A percentile compares a stretch with the other conserved stretches of the same genome.
Evolutionary conservation across 345 rosid genomes (phyloP).

Genomic region (Erodium maritimum): DNA sequence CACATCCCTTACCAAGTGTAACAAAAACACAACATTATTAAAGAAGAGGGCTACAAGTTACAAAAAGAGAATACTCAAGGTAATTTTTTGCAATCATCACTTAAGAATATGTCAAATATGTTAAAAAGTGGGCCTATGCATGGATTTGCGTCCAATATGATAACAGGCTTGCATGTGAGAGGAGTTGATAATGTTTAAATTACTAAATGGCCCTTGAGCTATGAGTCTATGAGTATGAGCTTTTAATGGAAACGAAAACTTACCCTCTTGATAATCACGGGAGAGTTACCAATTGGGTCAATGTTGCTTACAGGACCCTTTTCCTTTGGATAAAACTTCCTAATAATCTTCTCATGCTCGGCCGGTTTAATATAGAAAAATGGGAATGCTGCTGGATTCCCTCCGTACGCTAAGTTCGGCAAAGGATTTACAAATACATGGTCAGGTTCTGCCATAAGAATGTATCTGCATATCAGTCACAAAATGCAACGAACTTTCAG

Average conservation of each 20-base stretch:
- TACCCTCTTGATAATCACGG: conserved; percentile 77
- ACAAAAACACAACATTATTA: too few species aligned
- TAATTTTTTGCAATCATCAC: too few species aligned
- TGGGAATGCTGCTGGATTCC: conserved; percentile 70
- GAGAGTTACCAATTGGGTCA: conserved; percentile 87
- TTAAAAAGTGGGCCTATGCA: too few species aligned
- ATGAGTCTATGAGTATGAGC: too few species aligned
- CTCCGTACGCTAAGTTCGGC: conserved; percentile 64
- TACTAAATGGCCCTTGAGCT: too few species aligned
- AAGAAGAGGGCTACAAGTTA: too few species aligned
- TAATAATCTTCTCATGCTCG: conserved; percentile 33
- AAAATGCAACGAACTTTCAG: conserved; percentile 14
- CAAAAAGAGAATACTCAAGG: too few species aligned
- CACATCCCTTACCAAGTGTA: too few species aligned
- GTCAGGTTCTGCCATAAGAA: conserved; percentile 95
- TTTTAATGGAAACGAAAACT: not conserved
- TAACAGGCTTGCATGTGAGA: not conserved
- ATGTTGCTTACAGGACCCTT: conserved; percentile 63
- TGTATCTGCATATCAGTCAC: conserved; percentile 43
- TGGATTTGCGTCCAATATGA: too few species aligned
- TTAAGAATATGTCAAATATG: too few species aligned
- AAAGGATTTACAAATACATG: conserved; percentile 72
- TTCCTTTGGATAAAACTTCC: conserved; percentile 64
- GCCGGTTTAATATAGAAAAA: conserved; percentile 82
- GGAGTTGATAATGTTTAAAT: not conserved